phyloP scores from a whole-genome alignment of 805 yeast genomes.

The Candida patagonica region DNA sequence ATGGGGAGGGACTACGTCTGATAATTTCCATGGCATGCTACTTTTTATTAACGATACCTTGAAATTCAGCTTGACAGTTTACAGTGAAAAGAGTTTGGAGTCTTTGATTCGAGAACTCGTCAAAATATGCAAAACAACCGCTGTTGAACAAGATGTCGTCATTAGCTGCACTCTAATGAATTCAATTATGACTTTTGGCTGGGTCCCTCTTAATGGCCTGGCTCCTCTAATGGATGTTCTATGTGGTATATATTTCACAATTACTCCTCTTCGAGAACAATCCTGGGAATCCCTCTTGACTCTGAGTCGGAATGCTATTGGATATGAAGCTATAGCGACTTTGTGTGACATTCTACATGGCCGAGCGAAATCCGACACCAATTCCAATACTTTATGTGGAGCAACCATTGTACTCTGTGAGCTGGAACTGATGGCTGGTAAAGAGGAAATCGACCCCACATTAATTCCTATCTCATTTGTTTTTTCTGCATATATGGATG shows the following conservation, averaged over 20 bases:
- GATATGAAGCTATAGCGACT: constrained; percentile 26
- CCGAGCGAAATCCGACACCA: constrained; percentile 14
- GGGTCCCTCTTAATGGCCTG: constrained; percentile 35
- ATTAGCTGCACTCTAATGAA: constrained; percentile 35
- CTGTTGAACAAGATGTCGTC: constrained; percentile 30
- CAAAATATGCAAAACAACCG: constrained; percentile 33
- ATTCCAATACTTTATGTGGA: constrained; percentile 29
- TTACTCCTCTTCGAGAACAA: constrained; percentile 28
- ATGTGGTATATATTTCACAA: constrained; percentile 35
- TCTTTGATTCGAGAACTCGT: constrained; percentile 30
- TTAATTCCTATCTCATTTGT: constrained; percentile 26
- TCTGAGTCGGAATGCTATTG: constrained; percentile 32
- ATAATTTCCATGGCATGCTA: constrained; percentile 27
- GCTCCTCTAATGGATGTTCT: constrained; percentile 34
- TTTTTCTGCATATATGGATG: constrained; percentile 27
- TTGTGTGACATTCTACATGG: constrained; percentile 27
- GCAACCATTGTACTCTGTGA: constrained; percentile 27
- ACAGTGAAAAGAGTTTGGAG: constrained; percentile 34
- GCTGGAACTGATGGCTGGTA: constrained; percentile 14
- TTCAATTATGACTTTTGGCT: constrained; percentile 37
- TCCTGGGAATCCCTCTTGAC: constrained; percentile 34
- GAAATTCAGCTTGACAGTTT: constrained; percentile 37
- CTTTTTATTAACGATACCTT: constrained; percentile 37
- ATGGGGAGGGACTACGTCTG: constrained; percentile 25
- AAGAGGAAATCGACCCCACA: constrained; percentile 21